phyloP scores from a whole-genome alignment of 139 green algal genomes.

The Nannochloris sp. region DNA sequence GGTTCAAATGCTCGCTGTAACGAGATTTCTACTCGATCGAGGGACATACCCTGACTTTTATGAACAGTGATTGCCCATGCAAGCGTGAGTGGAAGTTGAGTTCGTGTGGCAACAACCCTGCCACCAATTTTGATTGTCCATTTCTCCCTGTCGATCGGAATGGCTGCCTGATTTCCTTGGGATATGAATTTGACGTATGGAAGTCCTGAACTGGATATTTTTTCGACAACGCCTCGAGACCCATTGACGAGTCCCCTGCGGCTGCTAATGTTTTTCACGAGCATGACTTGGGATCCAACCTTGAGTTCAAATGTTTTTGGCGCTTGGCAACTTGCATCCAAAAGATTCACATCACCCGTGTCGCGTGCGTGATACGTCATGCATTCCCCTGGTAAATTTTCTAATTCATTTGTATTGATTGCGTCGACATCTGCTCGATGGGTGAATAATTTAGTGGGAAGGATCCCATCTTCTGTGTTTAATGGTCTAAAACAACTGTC shows the following conservation, averaged over 20 bases:
- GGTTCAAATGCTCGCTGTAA: slow-evolving; percentile 48
- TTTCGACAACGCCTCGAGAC: slow-evolving; percentile 46
- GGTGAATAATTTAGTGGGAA: slow-evolving; percentile 47
- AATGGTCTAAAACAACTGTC: slow-evolving; percentile 30
- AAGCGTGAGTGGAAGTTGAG: slow-evolving; percentile 48
- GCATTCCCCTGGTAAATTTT: slow-evolving; percentile 14
- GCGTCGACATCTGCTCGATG: slow-evolving; percentile 39
- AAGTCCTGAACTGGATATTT: not conserved
- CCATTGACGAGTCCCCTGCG: slow-evolving; percentile 54
- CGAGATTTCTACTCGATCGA: slow-evolving; percentile 45
- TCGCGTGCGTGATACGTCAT: slow-evolving; percentile 28
- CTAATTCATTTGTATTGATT: slow-evolving; percentile 36
- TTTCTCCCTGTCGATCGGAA: slow-evolving; percentile 26
- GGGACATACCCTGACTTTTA: slow-evolving; percentile 63
- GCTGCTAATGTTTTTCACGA: slow-evolving; percentile 33
- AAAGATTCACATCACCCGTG: slow-evolving; percentile 11
- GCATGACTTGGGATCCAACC: slow-evolving; percentile 43
- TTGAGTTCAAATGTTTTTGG: slow-evolving; percentile 31
- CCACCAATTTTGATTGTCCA: slow-evolving; percentile 26
- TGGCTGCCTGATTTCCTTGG: slow-evolving; percentile 7
- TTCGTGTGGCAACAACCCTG: slow-evolving; percentile 4
- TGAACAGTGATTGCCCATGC: slow-evolving; percentile 63
- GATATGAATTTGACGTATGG: slow-evolving; percentile 11
- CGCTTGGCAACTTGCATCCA: slow-evolving; percentile 26
- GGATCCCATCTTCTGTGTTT: slow-evolving; percentile 39